phyloP scores from a whole-genome alignment of 2,329 filamentous ascomycete species.

The Thielaviopsis populi region DNA sequence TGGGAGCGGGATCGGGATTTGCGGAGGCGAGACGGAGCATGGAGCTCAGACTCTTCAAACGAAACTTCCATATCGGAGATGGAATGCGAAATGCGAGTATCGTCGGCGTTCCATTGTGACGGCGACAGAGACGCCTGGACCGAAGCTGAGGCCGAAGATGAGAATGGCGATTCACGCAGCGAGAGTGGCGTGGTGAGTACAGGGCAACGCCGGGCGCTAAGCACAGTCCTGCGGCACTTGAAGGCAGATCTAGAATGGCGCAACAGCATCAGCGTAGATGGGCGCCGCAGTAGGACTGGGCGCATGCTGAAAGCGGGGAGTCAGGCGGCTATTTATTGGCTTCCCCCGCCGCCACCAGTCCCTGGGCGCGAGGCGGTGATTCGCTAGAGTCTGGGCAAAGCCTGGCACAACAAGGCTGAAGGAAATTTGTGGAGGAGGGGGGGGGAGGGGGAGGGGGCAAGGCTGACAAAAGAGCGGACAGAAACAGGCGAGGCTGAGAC shows the following conservation, averaged over 20 bases:
- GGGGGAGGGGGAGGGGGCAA: no score
- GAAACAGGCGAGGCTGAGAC: no score
- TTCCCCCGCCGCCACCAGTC: not conserved
- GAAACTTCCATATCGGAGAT: not conserved
- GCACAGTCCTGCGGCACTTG: no score
- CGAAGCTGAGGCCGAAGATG: not conserved
- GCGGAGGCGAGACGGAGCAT: not conserved
- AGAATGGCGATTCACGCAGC: not conserved
- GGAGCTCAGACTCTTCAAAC: not conserved
- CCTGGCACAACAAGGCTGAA: not conserved
- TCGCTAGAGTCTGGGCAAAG: not conserved
- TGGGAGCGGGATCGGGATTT: not conserved
- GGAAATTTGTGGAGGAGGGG: no score
- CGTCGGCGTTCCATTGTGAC: not conserved
- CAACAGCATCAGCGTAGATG: not conserved
- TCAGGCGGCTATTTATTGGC: not conserved
- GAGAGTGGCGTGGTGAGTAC: not conserved
- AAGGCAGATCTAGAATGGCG: not conserved
- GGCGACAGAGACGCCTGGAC: not conserved
- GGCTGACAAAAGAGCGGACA: no score
- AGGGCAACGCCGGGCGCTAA: not conserved
- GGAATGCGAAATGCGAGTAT: not conserved
- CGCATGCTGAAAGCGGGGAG: not conserved
- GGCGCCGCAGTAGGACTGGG: not conserved
- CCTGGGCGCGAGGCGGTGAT: not conserved